Evolutionary conservation across 2,329 filamentous ascomycete species (phyloP).

Genomic region (Phaeosphaeriaceae sp.): DNA sequence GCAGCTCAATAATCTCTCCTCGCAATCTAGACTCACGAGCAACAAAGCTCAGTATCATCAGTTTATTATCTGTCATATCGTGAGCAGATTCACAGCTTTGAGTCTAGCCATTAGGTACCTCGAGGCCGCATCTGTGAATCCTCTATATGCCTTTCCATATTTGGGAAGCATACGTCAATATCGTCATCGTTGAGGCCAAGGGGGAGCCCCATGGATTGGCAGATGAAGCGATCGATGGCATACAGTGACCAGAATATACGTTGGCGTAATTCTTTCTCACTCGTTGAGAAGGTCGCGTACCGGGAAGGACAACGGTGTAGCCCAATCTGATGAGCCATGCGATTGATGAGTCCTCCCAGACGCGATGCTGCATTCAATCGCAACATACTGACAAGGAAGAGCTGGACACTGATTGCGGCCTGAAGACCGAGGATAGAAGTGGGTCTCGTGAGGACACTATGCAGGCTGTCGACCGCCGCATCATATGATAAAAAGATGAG

Average conservation of each 20-base stretch:
- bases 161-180: constrained; percentile 64
- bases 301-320: constrained; percentile 65
- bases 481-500: constrained; percentile 59
- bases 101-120: constrained; percentile 11
- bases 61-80: constrained; percentile 10
- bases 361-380: constrained; percentile 65
- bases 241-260: constrained; percentile 66
- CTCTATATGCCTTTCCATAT: constrained; percentile 54
- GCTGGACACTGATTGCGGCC: constrained; percentile 60
- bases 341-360: constrained; percentile 61
- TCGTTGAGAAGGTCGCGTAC: constrained; percentile 57
- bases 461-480: constrained; percentile 59
- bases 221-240: constrained; percentile 62
- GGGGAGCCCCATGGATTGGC: constrained; percentile 63
- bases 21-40: constrained; percentile 59
- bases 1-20: constrained; percentile 60
- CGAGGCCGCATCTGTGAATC: constrained; percentile 6
- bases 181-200: constrained; percentile 64
- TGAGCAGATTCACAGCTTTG: not conserved
- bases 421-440: constrained; percentile 56
- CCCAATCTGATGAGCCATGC: constrained; percentile 64
- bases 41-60: constrained; percentile 40
- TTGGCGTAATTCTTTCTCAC: constrained; percentile 58
- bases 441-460: constrained; percentile 55
- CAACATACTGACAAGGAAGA: constrained; percentile 64